Evolutionary conservation across 768 basidiomycete genomes (phyloP).

Genomic region (Sutorius australiensis): DNA sequence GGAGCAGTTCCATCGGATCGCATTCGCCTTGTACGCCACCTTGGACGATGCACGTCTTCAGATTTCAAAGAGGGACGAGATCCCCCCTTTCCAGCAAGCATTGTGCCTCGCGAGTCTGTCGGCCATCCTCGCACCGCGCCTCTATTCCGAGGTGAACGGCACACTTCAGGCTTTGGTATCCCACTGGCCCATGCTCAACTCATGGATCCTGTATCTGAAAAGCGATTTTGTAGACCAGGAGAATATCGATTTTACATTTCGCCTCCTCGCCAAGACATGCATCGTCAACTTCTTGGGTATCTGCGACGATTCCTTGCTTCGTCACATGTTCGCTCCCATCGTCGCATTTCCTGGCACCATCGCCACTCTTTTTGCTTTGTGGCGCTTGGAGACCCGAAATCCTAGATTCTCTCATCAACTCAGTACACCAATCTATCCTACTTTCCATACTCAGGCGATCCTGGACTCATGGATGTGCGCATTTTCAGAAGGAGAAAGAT

Average conservation of each 20-base stretch:
- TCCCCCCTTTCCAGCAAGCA: conserved; percentile 20
- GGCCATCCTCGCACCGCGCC: conserved; percentile 11
- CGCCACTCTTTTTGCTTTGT: conserved; percentile 24
- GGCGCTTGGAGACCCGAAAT: conserved; percentile 25
- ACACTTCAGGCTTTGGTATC: conserved; percentile 4
- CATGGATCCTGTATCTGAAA: conserved; percentile 28
- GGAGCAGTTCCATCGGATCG: conserved; percentile 16
- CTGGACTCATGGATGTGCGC: conserved; percentile 29
- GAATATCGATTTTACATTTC: conserved; percentile 16
- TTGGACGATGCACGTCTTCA: conserved; percentile 21
- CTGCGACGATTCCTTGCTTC: conserved; percentile 12
- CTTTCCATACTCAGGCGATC: conserved; percentile 9
- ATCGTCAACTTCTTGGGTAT: conserved; percentile 23
- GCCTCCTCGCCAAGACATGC: conserved; percentile 16
- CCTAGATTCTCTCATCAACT: conserved; percentile 13
- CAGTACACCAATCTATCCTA: conserved; percentile 2
- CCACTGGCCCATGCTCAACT: conserved; percentile 19
- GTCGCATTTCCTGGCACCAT: conserved; percentile 17
- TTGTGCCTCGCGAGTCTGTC: conserved; percentile 17
- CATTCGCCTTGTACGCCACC: conserved; percentile 17
- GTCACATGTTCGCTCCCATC: conserved; percentile 16
- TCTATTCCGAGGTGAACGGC: background rate
- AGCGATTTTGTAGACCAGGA: conserved; percentile 21
- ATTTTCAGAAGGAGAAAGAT: conserved; percentile 21
- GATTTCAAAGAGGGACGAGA: conserved; percentile 7